Evolutionary conservation across 2,329 filamentous ascomycete species (phyloP), one percentile per base, ranked within the genome.

Genomic region (Eurotiales sp.): DNA sequence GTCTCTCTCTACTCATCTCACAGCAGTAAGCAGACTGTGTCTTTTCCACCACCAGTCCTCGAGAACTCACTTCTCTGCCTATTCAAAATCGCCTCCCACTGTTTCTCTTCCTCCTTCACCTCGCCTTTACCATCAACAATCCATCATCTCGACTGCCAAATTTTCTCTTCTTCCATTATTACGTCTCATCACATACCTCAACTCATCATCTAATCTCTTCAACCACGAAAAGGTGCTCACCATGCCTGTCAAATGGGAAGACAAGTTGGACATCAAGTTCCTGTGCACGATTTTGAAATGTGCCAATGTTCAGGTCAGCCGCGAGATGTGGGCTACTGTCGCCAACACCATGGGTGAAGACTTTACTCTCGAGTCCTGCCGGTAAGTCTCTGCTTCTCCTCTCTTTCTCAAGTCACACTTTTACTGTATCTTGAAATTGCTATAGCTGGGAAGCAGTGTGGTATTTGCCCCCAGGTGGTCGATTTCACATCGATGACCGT

Each of bases 241-340:
- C 8, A 37, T 37, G 8, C 7, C 8, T 10, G 46, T 50, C 5
- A 27, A 25, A 10, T 49, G 46, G 46, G 22, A 37, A 4, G 25
- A 32, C 1, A 7, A 23, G 10, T 5, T 42, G 2, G 30, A 34
- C 11, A 10, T 15, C 17, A 50, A 43, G 12, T 50, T 50, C 22
- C 37, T 50, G 8, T 25, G 41, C 37, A 43, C 29, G 1, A 25
- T 40, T 4, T 1, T 50, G 7, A 29, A 50, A 6, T 17, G 32
- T 3, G 4, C 27, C 3, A 6, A 21, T 4, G 19, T 23, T 4
- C 27, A 34, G 6, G 8, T 50, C 11, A 36, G 39, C 11, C 14
- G 47, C 5, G 47, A 50, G 3, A 7, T 4, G 19, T 52, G 50
- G 50, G 25, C 22, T 4, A 32, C 22, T 3, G 37, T 52, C 5